These are phyloP conservation scores for Metschnikowia similis DNA, from an alignment of 805 yeast genomes.

Conservation along the genomic window DNA sequence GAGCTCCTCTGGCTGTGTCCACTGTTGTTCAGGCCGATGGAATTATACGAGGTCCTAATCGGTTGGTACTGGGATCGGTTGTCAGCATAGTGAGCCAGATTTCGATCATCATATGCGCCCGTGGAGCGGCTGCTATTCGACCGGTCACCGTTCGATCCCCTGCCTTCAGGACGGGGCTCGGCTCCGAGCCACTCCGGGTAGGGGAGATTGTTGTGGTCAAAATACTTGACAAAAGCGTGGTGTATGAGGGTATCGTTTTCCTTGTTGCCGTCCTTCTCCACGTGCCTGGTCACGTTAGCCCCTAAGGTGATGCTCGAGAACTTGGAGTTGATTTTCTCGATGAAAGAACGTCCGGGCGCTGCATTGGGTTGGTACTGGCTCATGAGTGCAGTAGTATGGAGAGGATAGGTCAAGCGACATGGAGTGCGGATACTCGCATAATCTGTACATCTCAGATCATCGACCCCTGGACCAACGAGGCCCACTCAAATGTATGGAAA, in stretches of 20 bases:
- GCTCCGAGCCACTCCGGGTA: constrained; percentile 45
- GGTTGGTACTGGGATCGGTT: constrained; percentile 23
- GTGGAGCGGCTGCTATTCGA: neutral
- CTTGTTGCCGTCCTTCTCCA: constrained; percentile 36
- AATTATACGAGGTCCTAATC: constrained; percentile 21
- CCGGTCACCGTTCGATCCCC: too few relatives aligned
- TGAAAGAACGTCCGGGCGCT: constrained; percentile 26
- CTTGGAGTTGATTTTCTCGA: constrained; percentile 33
- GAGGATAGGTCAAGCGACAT: neutral
- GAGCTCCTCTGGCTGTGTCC: constrained; percentile 2
- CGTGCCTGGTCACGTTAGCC: constrained; percentile 14
- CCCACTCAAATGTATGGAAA: too few relatives aligned
- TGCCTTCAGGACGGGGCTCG: constrained; percentile 4
- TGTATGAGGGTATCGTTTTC: constrained; percentile 40
- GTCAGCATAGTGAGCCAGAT: neutral
- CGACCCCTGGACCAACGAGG: too few relatives aligned
- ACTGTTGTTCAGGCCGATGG: constrained; percentile 9
- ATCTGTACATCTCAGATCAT: neutral
- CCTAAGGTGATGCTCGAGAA: constrained; percentile 34
- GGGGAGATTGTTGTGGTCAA: constrained; percentile 26
- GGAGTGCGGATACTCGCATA: neutral
- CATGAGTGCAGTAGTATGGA: constrained; percentile 7
- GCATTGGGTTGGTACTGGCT: constrained; percentile 22
- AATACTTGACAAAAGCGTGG: constrained; percentile 40
- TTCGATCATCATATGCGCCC: neutral